Evolutionary conservation across 1,284 basidiomycete genomes (phyloP).

Genomic region (Cryptococcus sp.): DNA sequence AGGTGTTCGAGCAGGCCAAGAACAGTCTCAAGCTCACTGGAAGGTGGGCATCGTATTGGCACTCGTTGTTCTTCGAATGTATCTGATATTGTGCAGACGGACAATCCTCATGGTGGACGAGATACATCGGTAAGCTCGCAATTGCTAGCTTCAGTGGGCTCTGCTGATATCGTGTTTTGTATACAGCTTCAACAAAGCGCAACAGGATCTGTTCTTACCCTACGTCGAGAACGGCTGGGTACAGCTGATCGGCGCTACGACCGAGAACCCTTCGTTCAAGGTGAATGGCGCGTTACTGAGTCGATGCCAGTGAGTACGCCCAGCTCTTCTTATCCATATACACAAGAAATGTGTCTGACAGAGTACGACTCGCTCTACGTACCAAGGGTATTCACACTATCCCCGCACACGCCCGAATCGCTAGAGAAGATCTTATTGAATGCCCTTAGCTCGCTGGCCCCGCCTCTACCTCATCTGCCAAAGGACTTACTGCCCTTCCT

Average conservation of each 20-base stretch:
- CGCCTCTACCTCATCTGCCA: conserved; percentile 48
- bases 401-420: conserved; percentile 40
- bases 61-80: not conserved
- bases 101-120: conserved; percentile 64
- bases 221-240: conserved; percentile 77
- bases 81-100: conserved; percentile 20
- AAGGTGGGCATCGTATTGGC: conserved; percentile 53
- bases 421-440: conserved; percentile 48
- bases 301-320: conserved; percentile 67
- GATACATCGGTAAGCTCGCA: conserved; percentile 67
- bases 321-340: too few relatives aligned
- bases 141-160: not conserved
- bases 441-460: conserved; percentile 41
- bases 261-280: conserved; percentile 90
- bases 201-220: conserved; percentile 81
- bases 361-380: not conserved
- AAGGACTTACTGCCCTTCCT: conserved; percentile 58
- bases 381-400: conserved; percentile 47
- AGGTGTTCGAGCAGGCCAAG: conserved; percentile 78
- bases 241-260: conserved; percentile 84
- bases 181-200: conserved; percentile 67
- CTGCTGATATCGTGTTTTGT: not conserved
- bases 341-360: not conserved
- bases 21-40: conserved; percentile 69
- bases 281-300: conserved; percentile 74